Evolutionary conservation across 106 monocot species (phyloP).

Genomic region (Narthecium ossifragum): DNA sequence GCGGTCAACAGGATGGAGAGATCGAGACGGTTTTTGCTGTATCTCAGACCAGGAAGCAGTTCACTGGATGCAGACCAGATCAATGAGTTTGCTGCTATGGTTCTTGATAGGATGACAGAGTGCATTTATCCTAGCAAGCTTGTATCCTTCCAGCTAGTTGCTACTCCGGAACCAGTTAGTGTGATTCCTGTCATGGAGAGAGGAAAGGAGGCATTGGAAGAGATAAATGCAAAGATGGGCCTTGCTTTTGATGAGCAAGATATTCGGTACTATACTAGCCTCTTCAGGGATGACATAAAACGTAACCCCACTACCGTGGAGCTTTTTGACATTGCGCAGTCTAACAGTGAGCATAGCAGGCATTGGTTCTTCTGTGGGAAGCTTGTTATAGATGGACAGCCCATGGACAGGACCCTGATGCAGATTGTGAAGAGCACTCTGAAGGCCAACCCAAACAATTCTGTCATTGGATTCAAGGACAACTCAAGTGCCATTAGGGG

Average conservation of each 20-base stretch:
- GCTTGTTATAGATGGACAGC: slow-evolving; percentile 69
- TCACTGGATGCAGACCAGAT: slow-evolving; percentile 40
- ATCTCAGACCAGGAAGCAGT: slow-evolving; percentile 38
- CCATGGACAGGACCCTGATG: slow-evolving; percentile 51
- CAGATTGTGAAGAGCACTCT: slow-evolving; percentile 81
- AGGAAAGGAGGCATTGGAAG: slow-evolving; percentile 71
- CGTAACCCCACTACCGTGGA: slow-evolving; percentile 92
- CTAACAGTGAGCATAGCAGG: slow-evolving; percentile 91
- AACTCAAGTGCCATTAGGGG: slow-evolving; percentile 98
- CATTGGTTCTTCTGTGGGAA: slow-evolving; percentile 97
- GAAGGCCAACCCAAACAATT: slow-evolving; percentile 80
- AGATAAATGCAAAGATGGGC: slow-evolving; percentile 84
- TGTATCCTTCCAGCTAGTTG: slow-evolving; percentile 36
- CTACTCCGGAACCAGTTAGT: slow-evolving; percentile 55
- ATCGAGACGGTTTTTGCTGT: slow-evolving; percentile 69
- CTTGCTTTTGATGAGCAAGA: slow-evolving; percentile 98
- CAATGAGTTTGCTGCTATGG: slow-evolving; percentile 64
- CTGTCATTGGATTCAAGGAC: slow-evolving; percentile 96
- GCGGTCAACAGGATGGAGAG: slow-evolving; percentile 80
- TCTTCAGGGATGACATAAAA: slow-evolving; percentile 85
- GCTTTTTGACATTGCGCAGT: slow-evolving; percentile 95
- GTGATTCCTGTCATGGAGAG: slow-evolving; percentile 68
- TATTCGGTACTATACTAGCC: slow-evolving; percentile 71
- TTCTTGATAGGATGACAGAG: slow-evolving; percentile 98
- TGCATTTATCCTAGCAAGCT: slow-evolving; percentile 78